Base-by-base conservation (phyloP, 2,329 filamentous ascomycete genomes). In the Aspergillus pseudotamarii region DNA sequence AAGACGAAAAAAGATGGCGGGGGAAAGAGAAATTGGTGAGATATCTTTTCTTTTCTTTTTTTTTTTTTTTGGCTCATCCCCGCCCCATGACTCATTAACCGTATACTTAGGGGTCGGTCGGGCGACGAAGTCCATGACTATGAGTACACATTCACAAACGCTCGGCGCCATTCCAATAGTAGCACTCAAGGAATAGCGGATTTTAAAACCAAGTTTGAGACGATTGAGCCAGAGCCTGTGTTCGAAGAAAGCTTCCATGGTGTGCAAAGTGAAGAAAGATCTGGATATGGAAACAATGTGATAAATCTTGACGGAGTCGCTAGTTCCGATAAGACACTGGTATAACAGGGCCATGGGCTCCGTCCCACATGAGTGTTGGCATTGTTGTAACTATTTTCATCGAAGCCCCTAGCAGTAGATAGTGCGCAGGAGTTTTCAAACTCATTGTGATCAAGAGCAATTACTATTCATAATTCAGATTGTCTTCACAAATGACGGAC, bases 141-240 rank as follows among this genome's bases (percentile, higher is more conserved):
- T 73, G 84, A 88, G 70, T 96, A 95, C 83, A 93, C 89, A 75
- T 89, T 96, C 75, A 86, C 85, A 83, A 95, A 97, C 72, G 84
- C 91, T 62, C 93, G 94, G 67, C 95, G 94, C 78, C 93, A 92
- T 78, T 96, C 92, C 81, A 98, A 98, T 84, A 94, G 91, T 78
- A 94, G 90, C 81, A 89, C 86, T 73, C 86, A 90, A 71, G 89
- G 88, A 72, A 82, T 92, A 71, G 85, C 87, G 64, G 88, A 94
- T 77, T 92, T 97, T 83, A 96, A 95, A 86, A 96, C 94, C 80
- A 99, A 99, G 83, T 98, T 97, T 77, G 95, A 99, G 80, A 84
- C 91, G 71, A 86, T 93, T 76, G 95, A 98, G 72, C 85, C 88
- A 21, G 94, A 98, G 74, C 94, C 93, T 46, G 91, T 96, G 74